Base-by-base conservation (phyloP, 1,284 basidiomycete genomes). In the Cerrena zonata region DNA sequence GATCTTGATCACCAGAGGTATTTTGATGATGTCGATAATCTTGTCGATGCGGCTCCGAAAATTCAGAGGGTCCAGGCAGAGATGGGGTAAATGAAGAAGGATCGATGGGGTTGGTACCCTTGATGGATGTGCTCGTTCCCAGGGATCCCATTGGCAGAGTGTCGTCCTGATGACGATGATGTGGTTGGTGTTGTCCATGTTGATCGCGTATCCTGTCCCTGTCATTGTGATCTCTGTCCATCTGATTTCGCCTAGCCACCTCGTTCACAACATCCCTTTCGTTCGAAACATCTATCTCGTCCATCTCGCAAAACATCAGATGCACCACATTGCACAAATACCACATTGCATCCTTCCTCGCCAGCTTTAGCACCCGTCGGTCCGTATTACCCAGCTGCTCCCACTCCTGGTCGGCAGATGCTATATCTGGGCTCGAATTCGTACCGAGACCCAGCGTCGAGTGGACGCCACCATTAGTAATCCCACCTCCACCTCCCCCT, bases 311-410 rank as follows among this genome's bases (percentile, higher is more conserved):
- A 7, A 49, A 15, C 21, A 49, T 21, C 4, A 49, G 37, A 30
- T 49, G 40, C 41, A 49, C 13, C 2, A 19, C 12, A 19, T 27
- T 12, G 26, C 48, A 49, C 5, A 49, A 23, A 37, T 44, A 49
- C 48, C 48, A 49, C 24, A 49, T 11, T 15, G 48, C 13, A 34
- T 49, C 48, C 27, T 49, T 49, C 19, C 48, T 26, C 19, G 48
- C 48, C 7, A 49, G 12, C 23, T 49, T 49, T 23, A 21, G 7
- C 43, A 45, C 11, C 40, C 10, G 12, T 42, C 40, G 11, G n/a
- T n/a, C n/a, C n/a, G n/a, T n/a, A n/a, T n/a, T n/a, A n/a, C n/a
- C n/a, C n/a, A n/a, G n/a, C n/a, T n/a, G n/a, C n/a, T n/a, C n/a
- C n/a, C n/a, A n/a, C n/a, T n/a, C n/a, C n/a, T n/a, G n/a, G n/a